A percentile compares a stretch with the other conserved stretches of the same genome.
These are phyloP conservation scores for Umbelopsis ramanniana DNA, from an alignment of 192 early-diverging fungal species.

Conservation along the genomic window DNA sequence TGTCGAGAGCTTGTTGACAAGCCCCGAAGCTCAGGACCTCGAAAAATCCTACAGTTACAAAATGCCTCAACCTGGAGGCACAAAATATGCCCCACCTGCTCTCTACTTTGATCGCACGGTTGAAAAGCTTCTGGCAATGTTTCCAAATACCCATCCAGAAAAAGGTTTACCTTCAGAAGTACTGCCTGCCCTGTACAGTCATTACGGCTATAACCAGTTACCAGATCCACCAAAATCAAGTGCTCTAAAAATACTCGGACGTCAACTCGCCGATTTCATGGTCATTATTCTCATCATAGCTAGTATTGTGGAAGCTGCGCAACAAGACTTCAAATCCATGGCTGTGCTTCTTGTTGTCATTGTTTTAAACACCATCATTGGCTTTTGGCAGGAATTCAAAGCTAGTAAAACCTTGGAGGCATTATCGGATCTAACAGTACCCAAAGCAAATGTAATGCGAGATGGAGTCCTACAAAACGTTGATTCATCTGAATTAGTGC, in stretches of 20 bases:
- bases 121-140: constrained; percentile 88
- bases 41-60: constrained; percentile 38
- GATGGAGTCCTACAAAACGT: constrained; percentile 74
- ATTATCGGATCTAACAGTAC: constrained; percentile 81
- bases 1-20: constrained; percentile 28
- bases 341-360: constrained; percentile 80
- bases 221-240: constrained; percentile 76
- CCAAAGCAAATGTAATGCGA: constrained; percentile 85
- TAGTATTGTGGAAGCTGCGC: constrained; percentile 80
- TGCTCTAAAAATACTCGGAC: constrained; percentile 75
- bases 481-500: constrained; percentile 79
- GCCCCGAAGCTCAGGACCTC: constrained; percentile 25
- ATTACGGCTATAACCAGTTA: constrained; percentile 87
- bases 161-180: constrained; percentile 65
- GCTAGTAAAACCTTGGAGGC: constrained; percentile 94
- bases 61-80: constrained; percentile 3
- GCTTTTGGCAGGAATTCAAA: constrained; percentile 95
- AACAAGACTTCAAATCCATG: constrained; percentile 51
- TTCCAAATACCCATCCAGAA: constrained; percentile 61
- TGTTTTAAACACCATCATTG: constrained; percentile 87
- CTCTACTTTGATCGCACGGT: constrained; percentile 95
- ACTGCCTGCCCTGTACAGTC: constrained; percentile 65
- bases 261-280: constrained; percentile 95
- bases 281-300: constrained; percentile 86
- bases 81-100: constrained; percentile 54